Base-by-base conservation (phyloP, 306 rosid genomes). In the Elaeagnus macrophylla region DNA sequence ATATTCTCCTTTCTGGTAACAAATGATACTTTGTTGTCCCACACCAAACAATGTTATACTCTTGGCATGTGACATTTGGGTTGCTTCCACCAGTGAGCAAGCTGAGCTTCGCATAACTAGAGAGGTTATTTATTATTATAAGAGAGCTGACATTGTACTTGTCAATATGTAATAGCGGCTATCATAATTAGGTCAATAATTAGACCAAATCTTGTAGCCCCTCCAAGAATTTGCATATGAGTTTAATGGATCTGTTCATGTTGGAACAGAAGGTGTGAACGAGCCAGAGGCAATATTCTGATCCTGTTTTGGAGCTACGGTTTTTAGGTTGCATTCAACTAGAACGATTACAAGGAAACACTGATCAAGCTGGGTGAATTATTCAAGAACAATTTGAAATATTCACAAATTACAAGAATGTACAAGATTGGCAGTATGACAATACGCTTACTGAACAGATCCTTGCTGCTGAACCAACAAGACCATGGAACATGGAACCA, bases 271-370 rank as follows among this genome's bases (percentile, higher is more conserved):
- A 6, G 97, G 97, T 9, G 54, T 89, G 8, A 89, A 85, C 72
- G 95, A 89, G 80, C 95, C 97, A 16, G 74, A 67, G 53, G 93
- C 95, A 67, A 89, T 95, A 12, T 89, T 89, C 67, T 89, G 93
- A 8, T 95, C 97, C 48, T 89, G 97, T 59, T 89, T 89, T 59
- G 97, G 95, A 16, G 97, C 97, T 17, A 93, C 95, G 51, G 82
- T 89, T 64, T 78, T 89, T 37, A 89, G 78, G 97, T 37, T 89
- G 61, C 97, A 85, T 69, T 93, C 95, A 1, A 89, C 95, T 10
- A 85, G 72, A 17, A 56, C 10, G 83, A 83, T 10, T 77, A 79
- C 67, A 50, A 67, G 2, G 93, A 79, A 6, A 73, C 95, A 42
- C 37, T 85, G 40, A 35, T 76, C 71, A 89, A 83, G 81, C 61